A percentile compares a stretch with the other conserved stretches of the same genome.
These are phyloP conservation scores for Cercophora samala DNA, from an alignment of 495 filamentous ascomycete genomes.

Conservation along the genomic window DNA sequence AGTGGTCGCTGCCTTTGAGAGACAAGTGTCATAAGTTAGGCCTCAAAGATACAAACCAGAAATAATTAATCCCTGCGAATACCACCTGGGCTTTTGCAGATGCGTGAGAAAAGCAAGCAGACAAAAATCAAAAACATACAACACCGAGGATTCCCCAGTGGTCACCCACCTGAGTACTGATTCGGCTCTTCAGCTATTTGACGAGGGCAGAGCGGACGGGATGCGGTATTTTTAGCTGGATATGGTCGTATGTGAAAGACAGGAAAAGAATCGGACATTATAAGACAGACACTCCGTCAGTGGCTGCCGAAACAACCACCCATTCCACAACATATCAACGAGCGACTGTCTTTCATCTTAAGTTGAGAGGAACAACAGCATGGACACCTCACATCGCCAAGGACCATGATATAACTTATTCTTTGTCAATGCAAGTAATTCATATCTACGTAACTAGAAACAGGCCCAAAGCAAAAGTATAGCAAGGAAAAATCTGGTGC, in stretches of 20 bases:
- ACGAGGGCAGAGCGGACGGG: not conserved
- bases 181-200: not conserved
- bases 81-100: too few species aligned
- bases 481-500: slow-evolving; percentile 23
- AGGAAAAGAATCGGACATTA: not conserved
- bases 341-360: not conserved
- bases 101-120: too few species aligned
- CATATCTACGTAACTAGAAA: slow-evolving; percentile 34
- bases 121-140: not conserved
- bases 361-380: not conserved
- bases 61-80: too few species aligned
- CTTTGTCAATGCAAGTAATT: slow-evolving; percentile 18
- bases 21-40: too few species aligned
- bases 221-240: not conserved
- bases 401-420: not conserved
- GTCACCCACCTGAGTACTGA: not conserved
- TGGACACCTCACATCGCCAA: not conserved
- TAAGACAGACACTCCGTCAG: not conserved
- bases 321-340: too few species aligned
- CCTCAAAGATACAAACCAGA: too few species aligned
- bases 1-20: too few species aligned
- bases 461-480: slow-evolving; percentile 23
- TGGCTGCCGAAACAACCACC: too few species aligned
- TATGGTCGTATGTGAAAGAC: not conserved
- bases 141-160: not conserved